Percentiles rank a stretch among this genome's conserved stretches.
Evolutionary conservation across 805 yeast genomes (phyloP).

Genomic region (Wickerhamiella slavikovae): DNA sequence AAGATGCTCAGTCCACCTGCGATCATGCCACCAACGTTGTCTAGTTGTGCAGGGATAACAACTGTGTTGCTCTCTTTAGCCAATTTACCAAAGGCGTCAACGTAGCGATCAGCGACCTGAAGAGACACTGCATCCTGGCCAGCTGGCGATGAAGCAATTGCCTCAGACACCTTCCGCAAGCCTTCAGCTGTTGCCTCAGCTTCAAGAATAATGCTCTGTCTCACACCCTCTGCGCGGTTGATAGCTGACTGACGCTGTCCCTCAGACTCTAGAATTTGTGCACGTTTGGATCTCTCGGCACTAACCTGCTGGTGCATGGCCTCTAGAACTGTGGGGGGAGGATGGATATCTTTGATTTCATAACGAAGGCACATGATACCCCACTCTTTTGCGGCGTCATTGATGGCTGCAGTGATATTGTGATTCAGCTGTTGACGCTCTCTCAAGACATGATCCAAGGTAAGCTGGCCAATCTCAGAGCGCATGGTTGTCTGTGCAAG

Average conservation of each 20-base stretch:
- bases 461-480: constrained; percentile 66
- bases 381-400: constrained; percentile 74
- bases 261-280: constrained; percentile 72
- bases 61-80: constrained; percentile 69
- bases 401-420: constrained; percentile 58
- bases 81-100: constrained; percentile 54
- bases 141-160: constrained; percentile 46
- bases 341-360: constrained; percentile 76
- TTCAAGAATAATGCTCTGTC: constrained; percentile 46
- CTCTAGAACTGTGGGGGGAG: constrained; percentile 65
- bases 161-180: constrained; percentile 38
- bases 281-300: constrained; percentile 72
- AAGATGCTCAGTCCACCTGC: constrained; percentile 61
- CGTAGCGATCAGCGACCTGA: constrained; percentile 68
- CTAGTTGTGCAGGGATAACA: constrained; percentile 55
- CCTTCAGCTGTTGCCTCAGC: constrained; percentile 71
- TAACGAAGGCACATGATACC: constrained; percentile 68
- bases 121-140: constrained; percentile 59
- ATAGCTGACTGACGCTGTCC: constrained; percentile 64
- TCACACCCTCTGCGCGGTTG: constrained; percentile 70
- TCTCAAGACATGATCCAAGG: constrained; percentile 55
- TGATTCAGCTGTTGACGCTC: constrained; percentile 55
- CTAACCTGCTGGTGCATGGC: constrained; percentile 85
- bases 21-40: constrained; percentile 53
- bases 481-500: constrained; percentile 84